Conservation (phyloP, 2,329 filamentous ascomycete species). For the Hortaea werneckii region DNA sequence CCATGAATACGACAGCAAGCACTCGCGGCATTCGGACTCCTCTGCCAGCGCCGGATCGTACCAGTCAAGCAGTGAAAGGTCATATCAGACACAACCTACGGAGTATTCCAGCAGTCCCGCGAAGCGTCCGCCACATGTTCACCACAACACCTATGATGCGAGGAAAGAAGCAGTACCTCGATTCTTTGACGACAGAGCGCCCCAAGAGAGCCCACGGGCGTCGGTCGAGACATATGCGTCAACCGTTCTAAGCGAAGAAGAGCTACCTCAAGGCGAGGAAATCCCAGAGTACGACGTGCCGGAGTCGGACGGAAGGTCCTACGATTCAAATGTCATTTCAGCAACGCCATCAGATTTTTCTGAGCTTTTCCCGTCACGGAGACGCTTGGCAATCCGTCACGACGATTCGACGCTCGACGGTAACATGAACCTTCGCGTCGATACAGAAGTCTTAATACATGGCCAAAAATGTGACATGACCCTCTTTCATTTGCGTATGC, state of each 20-base stretch:
- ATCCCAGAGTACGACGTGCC: constrained; percentile 47
- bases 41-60: constrained; percentile 11
- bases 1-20: constrained; percentile 15
- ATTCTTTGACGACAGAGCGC: constrained; percentile 14
- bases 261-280: constrained; percentile 33
- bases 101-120: constrained; percentile 14
- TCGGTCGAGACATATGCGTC: constrained; percentile 77
- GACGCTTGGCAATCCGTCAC: constrained; percentile 72
- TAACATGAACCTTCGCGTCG: constrained; percentile 91
- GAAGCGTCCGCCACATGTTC: constrained; percentile 15
- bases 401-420: constrained; percentile 85
- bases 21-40: constrained; percentile 14
- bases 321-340: constrained; percentile 44
- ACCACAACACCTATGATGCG: constrained; percentile 17
- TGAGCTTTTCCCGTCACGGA: constrained; percentile 73
- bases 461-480: constrained; percentile 51
- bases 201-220: constrained; percentile 37
- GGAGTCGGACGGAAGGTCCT: constrained; percentile 50
- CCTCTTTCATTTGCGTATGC: constrained; percentile 91
- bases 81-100: constrained; percentile 20
- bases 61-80: constrained; percentile 13
- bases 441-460: constrained; percentile 56
- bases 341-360: constrained; percentile 76
- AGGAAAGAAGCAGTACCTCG: constrained; percentile 9
- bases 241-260: constrained; percentile 52